Base-by-base conservation (phyloP, 495 filamentous ascomycete species). In the Amniculicola lignicola region DNA sequence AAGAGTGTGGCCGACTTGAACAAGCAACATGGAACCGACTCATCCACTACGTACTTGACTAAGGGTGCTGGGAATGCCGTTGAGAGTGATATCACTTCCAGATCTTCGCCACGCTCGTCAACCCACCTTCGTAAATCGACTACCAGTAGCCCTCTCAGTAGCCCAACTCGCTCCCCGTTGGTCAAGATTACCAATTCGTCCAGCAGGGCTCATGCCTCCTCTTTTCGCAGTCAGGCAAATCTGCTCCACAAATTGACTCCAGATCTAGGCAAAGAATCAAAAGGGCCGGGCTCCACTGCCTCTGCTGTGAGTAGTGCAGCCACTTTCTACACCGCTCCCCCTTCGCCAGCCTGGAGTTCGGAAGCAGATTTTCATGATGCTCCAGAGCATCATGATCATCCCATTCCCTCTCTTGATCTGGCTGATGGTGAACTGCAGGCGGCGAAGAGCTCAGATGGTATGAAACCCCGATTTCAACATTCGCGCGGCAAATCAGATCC, bases 21-120 rank as follows among this genome's bases (percentile, higher is more conserved):
- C 16, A 57, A 56, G 19, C 9, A 10, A 5, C 51, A 51, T 19
- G 18, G 38, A 15, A 29, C 23, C 2, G 57, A 54, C 11, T 6
- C 45, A 18, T 6, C 11, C 25, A 31, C 44, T 22, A 38, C 51
- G 2, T 56, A 39, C 29, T 37, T 61, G 25, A 56, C 58, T 2
- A 56, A 56, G 37, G 53, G 38, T 9, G 42, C 52, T 14, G 31
- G 27, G 9, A 50, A 43, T 19, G 38, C 55, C 14, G 35, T 63
- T 1, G 48, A 58, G 5, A 46, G 46, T 25, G 48, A 49, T 15
- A 41, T 44, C 18, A 48, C 21, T 10, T 19, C 51, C 9, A 33
- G 7, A 12, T 14, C 28, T 9, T 12, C 38, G 0, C 10, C 47
- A 14, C 51, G 39, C 14, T 24, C 45, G 2, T 31, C 28, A 4